Percentiles rank a stretch among this genome's conserved stretches.
These are phyloP conservation scores for Phytopythium boreale DNA, from an alignment of 352 stramenopile species.

Conservation along the genomic window DNA sequence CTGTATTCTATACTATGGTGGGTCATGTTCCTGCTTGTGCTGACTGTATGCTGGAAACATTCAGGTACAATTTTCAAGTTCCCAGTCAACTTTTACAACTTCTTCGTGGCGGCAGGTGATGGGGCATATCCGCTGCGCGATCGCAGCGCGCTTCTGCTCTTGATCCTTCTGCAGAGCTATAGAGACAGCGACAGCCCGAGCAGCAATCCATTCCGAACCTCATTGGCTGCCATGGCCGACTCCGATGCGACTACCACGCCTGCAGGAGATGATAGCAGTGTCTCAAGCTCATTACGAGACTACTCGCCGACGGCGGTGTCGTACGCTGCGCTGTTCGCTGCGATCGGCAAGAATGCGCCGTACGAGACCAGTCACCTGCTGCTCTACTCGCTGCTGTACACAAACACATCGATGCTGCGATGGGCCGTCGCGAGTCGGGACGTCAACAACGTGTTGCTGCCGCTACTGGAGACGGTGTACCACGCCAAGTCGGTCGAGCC, in stretches of 20 bases:
- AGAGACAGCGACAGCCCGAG: slow-evolving; percentile 41
- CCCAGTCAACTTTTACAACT: slow-evolving; percentile 59
- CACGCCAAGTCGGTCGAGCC: slow-evolving; percentile 58
- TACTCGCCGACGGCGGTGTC: slow-evolving; percentile 18
- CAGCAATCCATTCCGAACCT: slow-evolving; percentile 64
- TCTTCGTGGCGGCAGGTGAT: slow-evolving; percentile 55
- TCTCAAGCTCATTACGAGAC: neutral
- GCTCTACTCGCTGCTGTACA: slow-evolving; percentile 73
- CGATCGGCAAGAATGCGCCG: slow-evolving; percentile 45
- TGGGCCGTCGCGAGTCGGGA: slow-evolving; percentile 40
- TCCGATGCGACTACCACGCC: slow-evolving; percentile 8
- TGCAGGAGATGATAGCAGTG: neutral
- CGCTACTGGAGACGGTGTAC: slow-evolving; percentile 73
- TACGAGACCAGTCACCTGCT: slow-evolving; percentile 71
- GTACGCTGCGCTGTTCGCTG: slow-evolving; percentile 51
- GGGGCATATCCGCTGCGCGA: slow-evolving; percentile 59
- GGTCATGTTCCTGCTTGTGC: neutral
- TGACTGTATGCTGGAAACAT: neutral
- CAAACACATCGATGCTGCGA: slow-evolving; percentile 52
- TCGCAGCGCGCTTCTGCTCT: slow-evolving; percentile 58
- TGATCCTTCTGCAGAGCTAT: slow-evolving; percentile 70
- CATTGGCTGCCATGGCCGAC: slow-evolving; percentile 41
- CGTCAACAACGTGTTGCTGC: slow-evolving; percentile 49
- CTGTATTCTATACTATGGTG: neutral
- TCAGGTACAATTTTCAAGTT: slow-evolving; percentile 64